These are phyloP conservation scores for Termitomyces eurrhizus DNA, from an alignment of 768 basidiomycete genomes.

Conservation along the genomic window DNA sequence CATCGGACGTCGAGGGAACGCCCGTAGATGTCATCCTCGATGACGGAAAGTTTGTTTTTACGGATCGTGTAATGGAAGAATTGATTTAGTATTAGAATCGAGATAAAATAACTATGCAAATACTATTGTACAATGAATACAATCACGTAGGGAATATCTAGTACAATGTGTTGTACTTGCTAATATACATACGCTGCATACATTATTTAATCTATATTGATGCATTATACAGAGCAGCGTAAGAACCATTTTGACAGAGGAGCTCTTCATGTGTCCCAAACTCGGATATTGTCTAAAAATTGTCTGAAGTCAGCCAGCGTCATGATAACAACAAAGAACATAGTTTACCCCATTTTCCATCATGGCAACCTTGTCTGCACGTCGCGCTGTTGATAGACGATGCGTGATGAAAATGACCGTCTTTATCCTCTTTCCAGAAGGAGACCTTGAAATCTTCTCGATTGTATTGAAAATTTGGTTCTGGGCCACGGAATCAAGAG, in stretches of 20 bases:
- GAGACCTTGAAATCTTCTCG: constrained; percentile 55
- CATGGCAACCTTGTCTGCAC: constrained; percentile 85
- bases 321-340: constrained; percentile 13
- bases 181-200: constrained; percentile 16
- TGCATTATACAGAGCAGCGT: constrained; percentile 67
- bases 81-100: constrained; percentile 23
- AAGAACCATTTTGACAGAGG: constrained; percentile 53
- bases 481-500: constrained; percentile 77
- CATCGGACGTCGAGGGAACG: constrained; percentile 38
- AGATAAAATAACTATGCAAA: background rate
- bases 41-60: constrained; percentile 63
- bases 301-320: constrained; percentile 7
- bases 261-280: constrained; percentile 74
- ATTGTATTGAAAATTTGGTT: constrained; percentile 77
- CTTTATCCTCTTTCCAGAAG: constrained; percentile 56
- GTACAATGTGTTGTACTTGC: constrained; percentile 4
- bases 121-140: constrained; percentile 14
- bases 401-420: constrained; percentile 84
- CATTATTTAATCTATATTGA: constrained; percentile 42
- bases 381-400: constrained; percentile 73
- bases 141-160: constrained; percentile 12
- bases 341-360: constrained; percentile 66
- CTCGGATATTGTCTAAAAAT: constrained; percentile 61
- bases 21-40: constrained; percentile 67
- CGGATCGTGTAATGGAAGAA: constrained; percentile 56